phyloP scores from a whole-genome alignment of 257 asterid genomes.

The Solanum tacnaense region DNA sequence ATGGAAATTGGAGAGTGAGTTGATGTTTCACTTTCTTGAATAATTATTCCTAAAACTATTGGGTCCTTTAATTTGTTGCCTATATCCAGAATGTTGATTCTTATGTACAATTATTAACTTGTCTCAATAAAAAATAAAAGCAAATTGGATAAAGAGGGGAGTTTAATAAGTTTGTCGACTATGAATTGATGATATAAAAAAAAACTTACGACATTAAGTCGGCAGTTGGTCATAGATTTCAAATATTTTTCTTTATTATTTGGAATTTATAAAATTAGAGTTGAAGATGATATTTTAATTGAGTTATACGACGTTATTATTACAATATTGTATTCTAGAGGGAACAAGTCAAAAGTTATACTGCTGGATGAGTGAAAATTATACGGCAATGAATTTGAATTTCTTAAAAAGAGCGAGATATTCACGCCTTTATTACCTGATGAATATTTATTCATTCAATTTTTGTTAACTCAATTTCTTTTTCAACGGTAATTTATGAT shows the following conservation, averaged over 20 bases:
- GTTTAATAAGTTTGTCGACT: not conserved
- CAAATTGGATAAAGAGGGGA: not conserved
- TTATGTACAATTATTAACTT: not conserved
- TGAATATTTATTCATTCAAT: not conserved
- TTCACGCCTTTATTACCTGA: not conserved
- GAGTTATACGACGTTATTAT: not conserved
- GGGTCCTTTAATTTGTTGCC: not conserved
- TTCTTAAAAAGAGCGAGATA: not conserved
- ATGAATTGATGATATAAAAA: not conserved
- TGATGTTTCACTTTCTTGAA: not conserved
- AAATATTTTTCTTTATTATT: not conserved
- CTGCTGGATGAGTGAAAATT: fast-evolving
- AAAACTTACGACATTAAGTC: not conserved
- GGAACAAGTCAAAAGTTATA: not conserved
- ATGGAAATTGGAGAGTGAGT: not conserved
- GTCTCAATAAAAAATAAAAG: not conserved
- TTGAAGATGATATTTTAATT: not conserved
- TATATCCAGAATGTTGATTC: not conserved
- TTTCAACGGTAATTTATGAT: not conserved
- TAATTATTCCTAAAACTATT: not conserved
- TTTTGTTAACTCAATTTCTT: no score
- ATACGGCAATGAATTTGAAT: not conserved
- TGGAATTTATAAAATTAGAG: not conserved
- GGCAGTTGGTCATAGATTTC: not conserved
- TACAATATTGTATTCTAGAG: not conserved